phyloP scores from a whole-genome alignment of 2,329 filamentous ascomycete species.

The Diatrype stigma region DNA sequence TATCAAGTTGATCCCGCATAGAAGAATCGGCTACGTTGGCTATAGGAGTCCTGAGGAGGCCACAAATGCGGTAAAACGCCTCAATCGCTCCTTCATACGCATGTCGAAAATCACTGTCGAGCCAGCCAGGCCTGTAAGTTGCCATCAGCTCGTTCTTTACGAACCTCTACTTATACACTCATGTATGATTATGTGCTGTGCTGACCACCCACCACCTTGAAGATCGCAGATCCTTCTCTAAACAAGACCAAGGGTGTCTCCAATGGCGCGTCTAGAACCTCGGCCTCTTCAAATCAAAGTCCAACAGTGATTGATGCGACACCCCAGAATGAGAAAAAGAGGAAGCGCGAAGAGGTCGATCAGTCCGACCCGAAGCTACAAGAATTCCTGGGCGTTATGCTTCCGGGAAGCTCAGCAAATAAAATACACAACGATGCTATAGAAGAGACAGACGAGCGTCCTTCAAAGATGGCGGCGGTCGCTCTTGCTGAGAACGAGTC shows the following conservation, averaged over 20 bases:
- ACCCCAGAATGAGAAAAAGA: slow-evolving; percentile 52
- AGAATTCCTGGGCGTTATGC: slow-evolving; percentile 83
- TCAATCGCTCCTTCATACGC: slow-evolving; percentile 90
- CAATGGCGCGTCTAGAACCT: slow-evolving; percentile 1
- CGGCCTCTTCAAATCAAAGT: not conserved
- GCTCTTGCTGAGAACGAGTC: slow-evolving; percentile 54
- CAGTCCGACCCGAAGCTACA: slow-evolving; percentile 73
- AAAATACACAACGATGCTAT: slow-evolving; percentile 50
- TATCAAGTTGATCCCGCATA: slow-evolving; percentile 82
- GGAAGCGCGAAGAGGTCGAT: slow-evolving; percentile 57
- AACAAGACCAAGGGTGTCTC: slow-evolving; percentile 18
- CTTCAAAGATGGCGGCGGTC: slow-evolving; percentile 34
- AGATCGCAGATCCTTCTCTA: slow-evolving; percentile 40
- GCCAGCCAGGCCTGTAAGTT: slow-evolving; percentile 71
- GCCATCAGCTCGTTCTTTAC: not conserved
- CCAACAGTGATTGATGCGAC: slow-evolving; percentile 31
- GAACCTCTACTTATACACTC: slow-evolving; percentile 4
- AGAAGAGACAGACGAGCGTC: slow-evolving; percentile 31
- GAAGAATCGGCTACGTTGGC: slow-evolving; percentile 92
- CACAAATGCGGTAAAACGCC: slow-evolving; percentile 81
- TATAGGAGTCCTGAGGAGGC: slow-evolving; percentile 83
- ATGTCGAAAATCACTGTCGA: slow-evolving; percentile 94
- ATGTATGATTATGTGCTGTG: slow-evolving; percentile 2
- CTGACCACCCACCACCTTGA: not conserved
- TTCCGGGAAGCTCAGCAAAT: slow-evolving; percentile 56